These are phyloP conservation scores for Sarcodon sp. DNA, from an alignment of 768 basidiomycete genomes.

Conservation along the genomic window DNA sequence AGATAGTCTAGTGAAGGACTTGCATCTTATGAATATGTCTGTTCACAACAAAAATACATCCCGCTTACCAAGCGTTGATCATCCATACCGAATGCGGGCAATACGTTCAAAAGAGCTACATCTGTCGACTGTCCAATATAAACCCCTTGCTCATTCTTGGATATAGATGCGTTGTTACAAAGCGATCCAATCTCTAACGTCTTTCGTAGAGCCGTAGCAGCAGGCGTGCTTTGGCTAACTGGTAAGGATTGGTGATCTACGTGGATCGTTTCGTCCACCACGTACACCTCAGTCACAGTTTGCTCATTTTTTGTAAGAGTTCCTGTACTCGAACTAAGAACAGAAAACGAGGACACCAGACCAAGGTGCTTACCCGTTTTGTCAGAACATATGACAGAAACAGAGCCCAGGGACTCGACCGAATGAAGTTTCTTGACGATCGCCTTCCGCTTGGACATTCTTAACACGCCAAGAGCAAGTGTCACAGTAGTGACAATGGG, in stretches of 20 bases:
- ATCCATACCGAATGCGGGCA: conserved; percentile 48
- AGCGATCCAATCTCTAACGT: conserved; percentile 73
- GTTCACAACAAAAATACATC: not conserved
- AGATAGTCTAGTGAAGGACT: conserved; percentile 59
- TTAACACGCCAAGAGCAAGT: conserved; percentile 82
- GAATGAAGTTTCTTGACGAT: conserved; percentile 97
- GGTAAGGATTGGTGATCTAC: conserved; percentile 64
- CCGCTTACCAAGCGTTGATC: conserved; percentile 60
- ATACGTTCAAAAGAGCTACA: conserved; percentile 77
- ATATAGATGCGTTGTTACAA: conserved; percentile 76
- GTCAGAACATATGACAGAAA: conserved; percentile 96
- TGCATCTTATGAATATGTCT: not conserved
- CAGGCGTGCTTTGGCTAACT: conserved; percentile 41
- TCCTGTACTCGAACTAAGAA: conserved; percentile 23
- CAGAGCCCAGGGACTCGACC: conserved; percentile 86
- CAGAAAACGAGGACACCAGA: not conserved
- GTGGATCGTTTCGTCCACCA: conserved; percentile 68
- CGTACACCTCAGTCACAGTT: conserved; percentile 82
- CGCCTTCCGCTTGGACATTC: conserved; percentile 91
- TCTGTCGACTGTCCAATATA: conserved; percentile 88
- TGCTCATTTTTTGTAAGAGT: conserved; percentile 95
- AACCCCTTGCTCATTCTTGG: conserved; percentile 52
- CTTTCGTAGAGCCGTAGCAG: conserved; percentile 48
- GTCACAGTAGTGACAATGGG: conserved; percentile 98
- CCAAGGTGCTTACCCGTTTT: conserved; percentile 63